Evolutionary conservation across 371 early-diverging fungal species (phyloP).

Genomic region (Actinomucor elegans): DNA sequence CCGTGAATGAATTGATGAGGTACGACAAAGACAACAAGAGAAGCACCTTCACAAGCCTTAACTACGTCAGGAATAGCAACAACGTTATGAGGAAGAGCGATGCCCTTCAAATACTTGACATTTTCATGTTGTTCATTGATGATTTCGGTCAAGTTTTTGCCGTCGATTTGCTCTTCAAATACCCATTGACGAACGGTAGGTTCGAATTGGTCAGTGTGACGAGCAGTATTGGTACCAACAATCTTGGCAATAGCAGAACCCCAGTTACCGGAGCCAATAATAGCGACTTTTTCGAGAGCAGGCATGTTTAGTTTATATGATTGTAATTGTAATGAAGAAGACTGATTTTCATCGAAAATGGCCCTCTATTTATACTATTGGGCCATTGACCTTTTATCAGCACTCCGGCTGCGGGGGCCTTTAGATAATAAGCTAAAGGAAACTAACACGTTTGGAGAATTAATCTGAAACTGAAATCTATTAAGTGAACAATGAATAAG

Average conservation of each 20-base stretch:
- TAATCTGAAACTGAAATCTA: too few species aligned
- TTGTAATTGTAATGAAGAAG: neutral
- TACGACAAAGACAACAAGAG: slow-evolving; percentile 90
- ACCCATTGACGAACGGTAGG: slow-evolving; percentile 93
- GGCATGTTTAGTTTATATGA: neutral
- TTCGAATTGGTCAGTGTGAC: slow-evolving; percentile 70
- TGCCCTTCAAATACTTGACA: slow-evolving; percentile 91
- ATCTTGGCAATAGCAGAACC: slow-evolving; percentile 96
- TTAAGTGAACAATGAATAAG: too few species aligned
- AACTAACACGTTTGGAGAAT: too few species aligned
- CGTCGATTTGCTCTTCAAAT: slow-evolving; percentile 88
- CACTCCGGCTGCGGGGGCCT: slow-evolving; percentile 5
- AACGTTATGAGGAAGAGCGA: slow-evolving; percentile 86
- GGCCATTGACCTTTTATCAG: neutral
- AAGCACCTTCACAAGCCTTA: slow-evolving; percentile 74
- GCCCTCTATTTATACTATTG: slow-evolving; percentile 2
- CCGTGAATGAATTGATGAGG: slow-evolving; percentile 93
- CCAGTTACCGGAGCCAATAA: slow-evolving; percentile 95
- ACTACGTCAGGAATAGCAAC: slow-evolving; percentile 80
- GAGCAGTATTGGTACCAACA: slow-evolving; percentile 80
- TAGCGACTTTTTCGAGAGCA: slow-evolving; percentile 6
- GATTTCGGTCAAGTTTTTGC: slow-evolving; percentile 89
- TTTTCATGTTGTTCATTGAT: slow-evolving; percentile 96
- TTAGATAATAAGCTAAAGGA: too few species aligned
- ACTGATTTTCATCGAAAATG: neutral